phyloP scores from a whole-genome alignment of 2,329 filamentous ascomycete species.

The Phoma sp. region DNA sequence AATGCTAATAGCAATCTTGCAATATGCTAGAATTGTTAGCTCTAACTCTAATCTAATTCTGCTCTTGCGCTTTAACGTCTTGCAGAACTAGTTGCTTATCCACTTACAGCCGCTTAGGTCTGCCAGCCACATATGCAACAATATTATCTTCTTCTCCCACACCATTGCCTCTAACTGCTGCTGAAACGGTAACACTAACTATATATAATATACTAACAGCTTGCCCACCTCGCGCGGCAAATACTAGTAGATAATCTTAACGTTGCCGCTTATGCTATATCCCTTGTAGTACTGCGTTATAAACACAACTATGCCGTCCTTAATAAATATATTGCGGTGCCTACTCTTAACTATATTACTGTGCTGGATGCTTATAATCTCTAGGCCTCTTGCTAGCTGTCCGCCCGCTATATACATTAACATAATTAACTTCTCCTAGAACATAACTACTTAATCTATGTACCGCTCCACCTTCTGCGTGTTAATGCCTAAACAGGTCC shows the following conservation, averaged over 20 bases:
- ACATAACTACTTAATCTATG: conserved; percentile 11
- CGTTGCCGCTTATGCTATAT: conserved; percentile 19
- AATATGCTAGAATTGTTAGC: conserved; percentile 20
- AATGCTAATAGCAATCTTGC: conserved; percentile 25
- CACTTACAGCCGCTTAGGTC: conserved; percentile 15
- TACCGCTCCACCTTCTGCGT: too few relatives aligned
- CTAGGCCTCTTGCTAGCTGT: conserved; percentile 9
- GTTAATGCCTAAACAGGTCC: neutral
- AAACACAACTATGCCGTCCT: conserved; percentile 16
- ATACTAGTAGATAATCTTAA: conserved; percentile 36
- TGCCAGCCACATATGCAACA: neutral
- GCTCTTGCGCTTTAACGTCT: conserved; percentile 22
- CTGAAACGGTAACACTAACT: conserved; percentile 3
- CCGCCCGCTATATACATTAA: conserved; percentile 26
- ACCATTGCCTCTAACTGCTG: neutral
- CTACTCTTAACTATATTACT: conserved; percentile 20
- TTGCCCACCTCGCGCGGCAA: conserved; percentile 33
- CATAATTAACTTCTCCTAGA: conserved; percentile 27
- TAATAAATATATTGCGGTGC: conserved; percentile 23
- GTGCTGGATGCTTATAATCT: conserved; percentile 15
- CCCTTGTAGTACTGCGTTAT: conserved; percentile 31
- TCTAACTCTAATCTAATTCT: conserved; percentile 11
- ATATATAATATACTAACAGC: conserved; percentile 27
- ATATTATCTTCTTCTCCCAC: too few relatives aligned
- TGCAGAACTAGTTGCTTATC: conserved; percentile 15